A percentile compares a stretch with the other conserved stretches of the same genome.
These are phyloP conservation scores for Cairneyella variabilis DNA, from an alignment of 495 filamentous ascomycete species.

Conservation along the genomic window DNA sequence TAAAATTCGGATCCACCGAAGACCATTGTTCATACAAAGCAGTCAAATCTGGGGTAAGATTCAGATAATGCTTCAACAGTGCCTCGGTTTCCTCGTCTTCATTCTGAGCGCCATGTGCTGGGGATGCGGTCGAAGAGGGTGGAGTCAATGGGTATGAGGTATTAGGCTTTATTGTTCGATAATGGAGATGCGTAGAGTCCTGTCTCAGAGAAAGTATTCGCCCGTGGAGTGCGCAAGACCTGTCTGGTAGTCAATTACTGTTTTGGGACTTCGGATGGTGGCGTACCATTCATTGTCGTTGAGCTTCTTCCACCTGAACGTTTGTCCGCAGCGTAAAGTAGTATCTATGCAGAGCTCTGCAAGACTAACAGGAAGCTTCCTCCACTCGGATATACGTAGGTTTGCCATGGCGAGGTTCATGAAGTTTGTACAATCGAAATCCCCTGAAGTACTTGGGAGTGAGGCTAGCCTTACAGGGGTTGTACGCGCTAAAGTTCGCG, in stretches of 20 bases:
- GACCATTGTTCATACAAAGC: slow-evolving; percentile 87
- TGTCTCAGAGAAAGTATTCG: slow-evolving; percentile 82
- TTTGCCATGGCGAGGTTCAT: slow-evolving; percentile 22
- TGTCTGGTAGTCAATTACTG: slow-evolving; percentile 26
- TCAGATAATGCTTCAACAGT: slow-evolving; percentile 76
- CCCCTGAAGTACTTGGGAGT: too few species aligned
- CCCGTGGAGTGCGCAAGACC: slow-evolving; percentile 80
- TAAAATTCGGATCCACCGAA: slow-evolving; percentile 80
- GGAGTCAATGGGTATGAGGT: slow-evolving; percentile 19
- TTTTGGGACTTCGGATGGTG: not conserved
- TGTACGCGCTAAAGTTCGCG: too few species aligned
- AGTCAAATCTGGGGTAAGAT: slow-evolving; percentile 68
- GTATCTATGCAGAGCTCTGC: slow-evolving; percentile 88
- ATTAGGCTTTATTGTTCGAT: slow-evolving; percentile 61
- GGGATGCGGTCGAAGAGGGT: slow-evolving; percentile 23
- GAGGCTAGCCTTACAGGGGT: not conserved
- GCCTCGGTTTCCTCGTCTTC: slow-evolving; percentile 48
- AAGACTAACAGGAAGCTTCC: slow-evolving; percentile 72
- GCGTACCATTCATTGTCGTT: slow-evolving; percentile 72
- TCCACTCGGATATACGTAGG: slow-evolving; percentile 55
- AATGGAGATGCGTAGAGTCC: slow-evolving; percentile 75
- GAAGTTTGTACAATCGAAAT: too few species aligned
- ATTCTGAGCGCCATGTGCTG: not conserved
- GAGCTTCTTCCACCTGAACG: slow-evolving; percentile 88
- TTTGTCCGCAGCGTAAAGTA: slow-evolving; percentile 85